Conservation (phyloP, 2,329 filamentous ascomycete species). For the Fusarium beomiforme region DNA sequence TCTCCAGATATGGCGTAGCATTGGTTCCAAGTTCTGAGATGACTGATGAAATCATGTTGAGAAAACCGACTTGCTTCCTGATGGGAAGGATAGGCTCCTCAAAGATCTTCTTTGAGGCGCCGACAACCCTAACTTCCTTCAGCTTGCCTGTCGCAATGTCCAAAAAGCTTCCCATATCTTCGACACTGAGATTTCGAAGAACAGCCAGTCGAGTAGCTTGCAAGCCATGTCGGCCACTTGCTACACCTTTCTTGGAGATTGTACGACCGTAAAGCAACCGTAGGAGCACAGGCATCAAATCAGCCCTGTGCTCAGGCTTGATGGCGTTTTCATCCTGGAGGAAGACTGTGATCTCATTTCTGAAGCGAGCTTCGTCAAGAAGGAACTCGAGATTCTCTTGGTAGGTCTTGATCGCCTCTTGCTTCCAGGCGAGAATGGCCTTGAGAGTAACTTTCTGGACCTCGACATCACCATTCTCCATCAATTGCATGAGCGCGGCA, state of each 20-base stretch:
- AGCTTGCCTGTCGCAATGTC: constrained; percentile 82
- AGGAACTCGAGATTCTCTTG: constrained; percentile 87
- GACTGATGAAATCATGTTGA: constrained; percentile 91
- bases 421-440: constrained; percentile 90
- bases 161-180: constrained; percentile 83
- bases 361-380: constrained; percentile 89
- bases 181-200: constrained; percentile 77
- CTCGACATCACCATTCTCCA: constrained; percentile 90
- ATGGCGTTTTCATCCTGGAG: constrained; percentile 80
- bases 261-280: constrained; percentile 89
- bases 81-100: constrained; percentile 68
- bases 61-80: constrained; percentile 87
- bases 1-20: constrained; percentile 72
- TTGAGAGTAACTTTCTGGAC: constrained; percentile 88
- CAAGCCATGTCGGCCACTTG: constrained; percentile 82
- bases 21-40: constrained; percentile 84
- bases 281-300: constrained; percentile 86
- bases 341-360: constrained; percentile 92
- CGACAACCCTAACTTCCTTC: constrained; percentile 67
- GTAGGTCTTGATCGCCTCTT: constrained; percentile 77
- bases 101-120: constrained; percentile 63
- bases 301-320: constrained; percentile 74
- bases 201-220: constrained; percentile 84
- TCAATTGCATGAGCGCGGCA: constrained; percentile 75
- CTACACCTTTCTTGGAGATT: constrained; percentile 81